These are phyloP conservation scores for Amanita phalloides DNA, from an alignment of 768 basidiomycete species.

Conservation along the genomic window DNA sequence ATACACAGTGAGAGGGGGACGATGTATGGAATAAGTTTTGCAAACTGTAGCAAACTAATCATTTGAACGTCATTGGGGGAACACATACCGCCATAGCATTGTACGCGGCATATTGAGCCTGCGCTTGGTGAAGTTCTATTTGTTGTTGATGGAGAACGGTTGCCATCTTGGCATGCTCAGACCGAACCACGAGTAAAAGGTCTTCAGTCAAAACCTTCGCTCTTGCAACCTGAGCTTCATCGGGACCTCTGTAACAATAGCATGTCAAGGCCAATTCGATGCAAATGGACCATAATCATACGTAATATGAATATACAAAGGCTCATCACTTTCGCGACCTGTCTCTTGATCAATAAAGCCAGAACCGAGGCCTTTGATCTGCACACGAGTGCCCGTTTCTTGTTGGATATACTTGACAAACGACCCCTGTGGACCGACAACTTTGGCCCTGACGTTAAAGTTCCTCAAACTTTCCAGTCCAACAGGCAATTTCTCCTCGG, in stretches of 20 bases:
- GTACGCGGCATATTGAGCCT: constrained; percentile 71
- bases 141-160: constrained; percentile 58
- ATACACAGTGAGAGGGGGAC: neutral
- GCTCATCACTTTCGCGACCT: constrained; percentile 78
- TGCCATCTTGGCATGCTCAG: constrained; percentile 80
- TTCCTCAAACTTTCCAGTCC: constrained; percentile 86
- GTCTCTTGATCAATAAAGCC: constrained; percentile 83
- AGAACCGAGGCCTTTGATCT: constrained; percentile 92
- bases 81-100: constrained; percentile 45
- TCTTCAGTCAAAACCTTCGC: constrained; percentile 87
- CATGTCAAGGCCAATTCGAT: constrained; percentile 2
- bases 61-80: constrained; percentile 6
- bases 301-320: constrained; percentile 90
- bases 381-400: constrained; percentile 92
- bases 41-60: neutral
- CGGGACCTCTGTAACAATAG: constrained; percentile 47
- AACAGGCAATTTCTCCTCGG: constrained; percentile 90
- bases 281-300: constrained; percentile 26
- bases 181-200: constrained; percentile 76
- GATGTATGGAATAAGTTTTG: constrained; percentile 4
- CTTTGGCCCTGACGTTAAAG: constrained; percentile 96
- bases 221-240: constrained; percentile 75
- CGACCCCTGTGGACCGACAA: constrained; percentile 92
- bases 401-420: constrained; percentile 98
- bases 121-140: constrained; percentile 80